Percentiles rank a stretch among this genome's conserved stretches.
These are phyloP conservation scores for Peronospora destructor DNA, from an alignment of 352 stramenopile species.

Conservation along the genomic window DNA sequence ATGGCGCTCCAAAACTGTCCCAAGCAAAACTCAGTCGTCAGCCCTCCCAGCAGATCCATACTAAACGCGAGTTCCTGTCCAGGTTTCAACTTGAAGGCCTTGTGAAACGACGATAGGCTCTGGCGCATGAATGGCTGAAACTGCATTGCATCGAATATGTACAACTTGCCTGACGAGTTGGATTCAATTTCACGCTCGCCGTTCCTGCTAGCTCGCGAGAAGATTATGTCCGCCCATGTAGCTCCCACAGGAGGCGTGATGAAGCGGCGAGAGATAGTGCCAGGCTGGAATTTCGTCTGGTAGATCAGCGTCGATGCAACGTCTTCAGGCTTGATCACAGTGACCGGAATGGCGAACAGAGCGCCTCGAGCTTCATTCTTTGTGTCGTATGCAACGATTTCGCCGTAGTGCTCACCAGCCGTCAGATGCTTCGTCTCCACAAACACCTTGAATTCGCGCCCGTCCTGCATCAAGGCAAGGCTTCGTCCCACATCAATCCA, in stretches of 20 bases:
- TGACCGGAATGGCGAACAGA: constrained; percentile 89
- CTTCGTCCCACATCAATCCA: constrained; percentile 86
- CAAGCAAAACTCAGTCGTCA: constrained; percentile 86
- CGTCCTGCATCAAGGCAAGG: constrained; percentile 83
- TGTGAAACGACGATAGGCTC: constrained; percentile 60
- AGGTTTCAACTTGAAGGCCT: constrained; percentile 60
- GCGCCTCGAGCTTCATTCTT: constrained; percentile 51
- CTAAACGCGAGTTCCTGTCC: constrained; percentile 61
- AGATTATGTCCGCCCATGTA: constrained; percentile 82
- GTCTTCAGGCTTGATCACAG: constrained; percentile 79
- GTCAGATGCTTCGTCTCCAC: constrained; percentile 81
- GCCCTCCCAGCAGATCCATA: constrained; percentile 61
- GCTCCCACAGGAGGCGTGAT: constrained; percentile 66
- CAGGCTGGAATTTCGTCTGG: constrained; percentile 48
- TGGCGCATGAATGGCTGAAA: constrained; percentile 83
- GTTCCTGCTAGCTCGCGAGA: constrained; percentile 42
- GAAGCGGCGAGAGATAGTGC: constrained; percentile 75
- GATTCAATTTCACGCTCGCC: constrained; percentile 46
- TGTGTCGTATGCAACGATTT: constrained; percentile 79
- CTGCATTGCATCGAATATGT: constrained; percentile 86
- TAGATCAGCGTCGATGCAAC: constrained; percentile 32
- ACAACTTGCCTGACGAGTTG: constrained; percentile 64
- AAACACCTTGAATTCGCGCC: constrained; percentile 84
- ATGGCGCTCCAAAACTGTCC: constrained; percentile 88
- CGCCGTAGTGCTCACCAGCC: constrained; percentile 78